Evolutionary conservation across 148 eudicot species (phyloP).

Genomic region (Heliosperma pusillum): DNA sequence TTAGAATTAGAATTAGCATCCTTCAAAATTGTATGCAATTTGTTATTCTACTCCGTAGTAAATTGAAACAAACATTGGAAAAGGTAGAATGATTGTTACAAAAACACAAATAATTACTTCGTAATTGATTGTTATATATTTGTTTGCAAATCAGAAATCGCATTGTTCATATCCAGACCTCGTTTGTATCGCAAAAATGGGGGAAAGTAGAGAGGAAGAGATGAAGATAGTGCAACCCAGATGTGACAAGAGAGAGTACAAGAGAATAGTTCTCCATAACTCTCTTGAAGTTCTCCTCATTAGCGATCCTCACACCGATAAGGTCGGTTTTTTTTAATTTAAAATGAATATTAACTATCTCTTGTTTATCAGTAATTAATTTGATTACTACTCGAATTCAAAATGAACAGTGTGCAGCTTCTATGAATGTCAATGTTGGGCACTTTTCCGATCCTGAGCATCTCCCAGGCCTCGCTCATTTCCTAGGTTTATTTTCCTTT

Average conservation of each 20-base stretch:
- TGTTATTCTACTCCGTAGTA: too few relatives aligned
- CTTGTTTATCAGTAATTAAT: background rate
- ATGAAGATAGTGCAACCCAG: background rate
- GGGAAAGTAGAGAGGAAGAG: background rate
- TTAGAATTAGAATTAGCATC: too few relatives aligned
- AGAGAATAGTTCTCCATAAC: conserved; percentile 55
- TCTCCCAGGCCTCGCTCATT: conserved; percentile 96
- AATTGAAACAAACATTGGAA: too few relatives aligned
- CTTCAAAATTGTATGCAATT: too few relatives aligned
- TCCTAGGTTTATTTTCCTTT: conserved; percentile 49
- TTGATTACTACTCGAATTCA: background rate
- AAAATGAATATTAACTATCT: background rate
- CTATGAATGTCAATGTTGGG: conserved; percentile 84
- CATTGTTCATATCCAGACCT: background rate
- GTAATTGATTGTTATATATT: too few relatives aligned
- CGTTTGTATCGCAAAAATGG: background rate
- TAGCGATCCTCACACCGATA: conserved; percentile 81
- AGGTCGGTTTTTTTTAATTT: conserved; percentile 33
- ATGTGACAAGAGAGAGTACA: conserved; percentile 60
- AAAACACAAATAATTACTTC: too few relatives aligned
- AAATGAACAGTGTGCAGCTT: conserved; percentile 68
- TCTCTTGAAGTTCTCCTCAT: conserved; percentile 73
- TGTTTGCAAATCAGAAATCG: background rate
- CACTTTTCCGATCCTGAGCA: conserved; percentile 78
- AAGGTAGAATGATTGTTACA: too few relatives aligned